phyloP scores from a whole-genome alignment of 495 filamentous ascomycete species.

The Lophiotrema nucula region DNA sequence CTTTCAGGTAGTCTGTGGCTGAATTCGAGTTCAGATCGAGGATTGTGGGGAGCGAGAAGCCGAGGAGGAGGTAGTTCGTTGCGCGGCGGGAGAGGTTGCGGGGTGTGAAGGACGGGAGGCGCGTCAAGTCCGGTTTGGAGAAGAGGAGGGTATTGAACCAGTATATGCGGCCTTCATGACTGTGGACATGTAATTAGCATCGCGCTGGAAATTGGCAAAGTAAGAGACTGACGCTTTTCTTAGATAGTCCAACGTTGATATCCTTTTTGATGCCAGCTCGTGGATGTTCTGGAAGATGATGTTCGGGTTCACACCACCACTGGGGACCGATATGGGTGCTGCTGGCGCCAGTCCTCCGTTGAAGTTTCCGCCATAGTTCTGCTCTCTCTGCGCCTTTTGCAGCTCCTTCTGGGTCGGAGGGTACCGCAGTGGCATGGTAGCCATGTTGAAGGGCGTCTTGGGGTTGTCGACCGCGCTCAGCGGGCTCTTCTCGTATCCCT shows the following conservation, averaged over 20 bases:
- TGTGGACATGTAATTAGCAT: constrained; percentile 42
- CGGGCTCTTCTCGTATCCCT: constrained; percentile 30
- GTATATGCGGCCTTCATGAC: constrained; percentile 89
- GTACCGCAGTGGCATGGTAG: constrained; percentile 25
- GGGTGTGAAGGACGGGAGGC: constrained; percentile 79
- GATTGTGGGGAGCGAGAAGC: constrained; percentile 83
- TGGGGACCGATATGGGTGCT: constrained; percentile 17
- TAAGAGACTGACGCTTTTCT: constrained; percentile 71
- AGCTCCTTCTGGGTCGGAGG: constrained; percentile 28
- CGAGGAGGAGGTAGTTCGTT: constrained; percentile 89
- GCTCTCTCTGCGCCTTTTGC: constrained; percentile 18
- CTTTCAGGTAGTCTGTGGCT: constrained; percentile 78
- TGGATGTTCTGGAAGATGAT: constrained; percentile 81
- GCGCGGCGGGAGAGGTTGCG: constrained; percentile 80
- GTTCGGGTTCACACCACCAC: constrained; percentile 58
- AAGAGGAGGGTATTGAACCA: constrained; percentile 98
- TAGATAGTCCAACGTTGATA: constrained; percentile 93
- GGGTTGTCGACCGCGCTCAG: constrained; percentile 32
- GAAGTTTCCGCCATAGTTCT: constrained; percentile 11
- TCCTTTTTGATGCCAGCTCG: constrained; percentile 84
- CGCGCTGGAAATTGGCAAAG: not conserved
- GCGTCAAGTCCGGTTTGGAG: constrained; percentile 73
- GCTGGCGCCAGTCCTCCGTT: constrained; percentile 26
- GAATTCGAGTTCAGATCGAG: constrained; percentile 78
- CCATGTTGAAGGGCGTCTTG: constrained; percentile 35